Evolutionary conservation across 164 flowering plant species (phyloP), one percentile per base, ranked within the genome.

Genomic region (Magnolia changhungtana): DNA sequence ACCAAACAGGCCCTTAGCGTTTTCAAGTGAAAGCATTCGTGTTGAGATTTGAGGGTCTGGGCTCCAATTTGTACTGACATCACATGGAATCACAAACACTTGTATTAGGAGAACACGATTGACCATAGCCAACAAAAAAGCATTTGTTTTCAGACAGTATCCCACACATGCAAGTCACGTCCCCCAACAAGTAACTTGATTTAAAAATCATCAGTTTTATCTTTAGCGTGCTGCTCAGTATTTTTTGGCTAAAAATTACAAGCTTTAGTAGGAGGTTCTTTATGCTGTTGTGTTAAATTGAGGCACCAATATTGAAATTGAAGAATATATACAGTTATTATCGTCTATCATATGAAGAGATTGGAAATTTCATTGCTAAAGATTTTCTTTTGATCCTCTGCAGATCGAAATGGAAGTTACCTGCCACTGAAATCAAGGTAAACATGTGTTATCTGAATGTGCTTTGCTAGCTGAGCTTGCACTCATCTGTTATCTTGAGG

Each of bases 391-490:
- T 59, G 11, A 61, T 71, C 61, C 55, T 75, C 72, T 82, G 82
- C 92, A 90, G 96, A 90, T 87, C 68, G 50, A 77, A 85, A 55
- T 78, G 91, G 90, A 52, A 84, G 27, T 14, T 90, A 77, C 75
- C 89, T 69, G 8, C 84, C 90, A 20, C 72, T 88, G 71, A 63
- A 58, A 1, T 68, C 86, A 71, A 89, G 96, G 93, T 91, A 84
- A 31, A 24, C 64, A 78, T 72, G 9, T 14, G 51, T 61, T 37
- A 31, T 27, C 29, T 66, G 63, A 11, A 51, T 51, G 23, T 59
- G 45, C 23, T 37, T 69, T 69, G 27, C 51, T 8, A 67, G 58
- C 14, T 74, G 24, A 8, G 49, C 31, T 72, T 5, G 31, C 69
- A 14, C 55, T 23, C 52, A 16, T 11, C 49, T 6, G 20, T 16